Evolutionary conservation across 2,329 filamentous ascomycete species (phyloP).

Genomic region (Plenodomus lindquistii): DNA sequence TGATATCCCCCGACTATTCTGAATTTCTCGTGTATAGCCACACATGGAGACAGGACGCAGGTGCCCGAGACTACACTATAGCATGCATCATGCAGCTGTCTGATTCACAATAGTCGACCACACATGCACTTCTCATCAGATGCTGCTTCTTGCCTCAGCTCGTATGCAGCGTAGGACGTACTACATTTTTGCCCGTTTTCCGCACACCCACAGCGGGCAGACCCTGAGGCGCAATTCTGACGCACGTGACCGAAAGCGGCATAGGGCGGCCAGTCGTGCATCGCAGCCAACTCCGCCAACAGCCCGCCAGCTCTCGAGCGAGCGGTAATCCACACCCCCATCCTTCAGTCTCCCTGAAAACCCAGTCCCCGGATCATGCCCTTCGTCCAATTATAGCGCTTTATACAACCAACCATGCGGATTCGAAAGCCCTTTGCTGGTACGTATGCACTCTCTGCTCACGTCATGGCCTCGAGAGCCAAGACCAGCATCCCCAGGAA

Average conservation of each 20-base stretch:
- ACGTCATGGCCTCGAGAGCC: conserved; percentile 14
- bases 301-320: background rate
- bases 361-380: conserved; percentile 11
- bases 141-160: background rate
- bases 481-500: background rate
- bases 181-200: background rate
- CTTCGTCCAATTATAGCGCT: conserved; percentile 12
- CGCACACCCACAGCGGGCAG: background rate
- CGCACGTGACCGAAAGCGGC: background rate
- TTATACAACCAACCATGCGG: conserved; percentile 63
- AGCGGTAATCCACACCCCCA: too few species aligned
- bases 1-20: background rate
- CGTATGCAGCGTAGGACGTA: background rate
- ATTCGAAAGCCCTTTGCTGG: conserved; percentile 88
- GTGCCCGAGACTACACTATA: background rate
- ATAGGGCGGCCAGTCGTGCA: background rate
- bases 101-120: too few species aligned
- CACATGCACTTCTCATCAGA: background rate
- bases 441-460: conserved; percentile 51
- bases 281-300: background rate
- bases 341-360: background rate
- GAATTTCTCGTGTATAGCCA: too few species aligned
- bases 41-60: background rate
- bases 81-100: too few species aligned
- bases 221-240: background rate